Evolutionary conservation across 2,329 filamentous ascomycete species (phyloP).

Genomic region (Dryadomyces quercus-mongolicae): DNA sequence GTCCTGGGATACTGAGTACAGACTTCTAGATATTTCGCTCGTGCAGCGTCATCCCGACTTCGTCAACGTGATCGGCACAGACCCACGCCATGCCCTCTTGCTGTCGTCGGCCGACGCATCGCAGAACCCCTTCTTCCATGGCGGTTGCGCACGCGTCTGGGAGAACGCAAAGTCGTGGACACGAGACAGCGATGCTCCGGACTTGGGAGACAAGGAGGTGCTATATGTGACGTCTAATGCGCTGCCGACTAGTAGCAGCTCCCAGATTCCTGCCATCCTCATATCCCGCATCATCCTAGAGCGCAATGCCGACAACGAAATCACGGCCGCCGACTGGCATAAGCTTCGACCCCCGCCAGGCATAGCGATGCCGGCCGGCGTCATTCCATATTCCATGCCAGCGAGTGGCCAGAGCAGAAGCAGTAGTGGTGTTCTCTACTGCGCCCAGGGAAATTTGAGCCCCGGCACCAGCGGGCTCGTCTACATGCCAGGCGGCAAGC

Average conservation of each 20-base stretch:
- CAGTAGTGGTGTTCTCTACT: conserved; percentile 24
- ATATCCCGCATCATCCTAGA: conserved; percentile 29
- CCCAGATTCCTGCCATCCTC: conserved; percentile 28
- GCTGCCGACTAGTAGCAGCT: conserved; percentile 23
- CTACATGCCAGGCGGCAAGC: conserved; percentile 21
- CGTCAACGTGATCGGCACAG: conserved; percentile 19
- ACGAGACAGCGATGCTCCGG: no score
- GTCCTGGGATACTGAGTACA: no score
- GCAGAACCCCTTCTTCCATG: conserved; percentile 32
- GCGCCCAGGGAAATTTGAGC: conserved; percentile 13
- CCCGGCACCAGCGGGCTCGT: conserved; percentile 23
- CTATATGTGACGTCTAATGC: conserved; percentile 33
- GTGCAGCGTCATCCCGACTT: conserved; percentile 26
- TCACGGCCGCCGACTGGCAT: conserved; percentile 24
- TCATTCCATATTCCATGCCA: conserved; percentile 31
- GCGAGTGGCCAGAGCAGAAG: conserved; percentile 14
- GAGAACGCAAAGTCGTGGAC: conserved; percentile 4
- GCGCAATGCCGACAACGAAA: conserved; percentile 14
- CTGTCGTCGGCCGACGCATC: conserved; percentile 26
- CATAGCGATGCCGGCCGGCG: conserved; percentile 49
- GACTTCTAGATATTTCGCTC: conserved; percentile 16
- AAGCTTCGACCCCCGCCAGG: conserved; percentile 28
- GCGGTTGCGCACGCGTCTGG: conserved; percentile 29
- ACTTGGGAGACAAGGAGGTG: conserved; percentile 19
- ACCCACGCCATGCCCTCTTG: conserved; percentile 25